Evolutionary conservation across 1,284 basidiomycete genomes (phyloP), one percentile per base, ranked within the genome.

Genomic region (Ganoderma multipileum): DNA sequence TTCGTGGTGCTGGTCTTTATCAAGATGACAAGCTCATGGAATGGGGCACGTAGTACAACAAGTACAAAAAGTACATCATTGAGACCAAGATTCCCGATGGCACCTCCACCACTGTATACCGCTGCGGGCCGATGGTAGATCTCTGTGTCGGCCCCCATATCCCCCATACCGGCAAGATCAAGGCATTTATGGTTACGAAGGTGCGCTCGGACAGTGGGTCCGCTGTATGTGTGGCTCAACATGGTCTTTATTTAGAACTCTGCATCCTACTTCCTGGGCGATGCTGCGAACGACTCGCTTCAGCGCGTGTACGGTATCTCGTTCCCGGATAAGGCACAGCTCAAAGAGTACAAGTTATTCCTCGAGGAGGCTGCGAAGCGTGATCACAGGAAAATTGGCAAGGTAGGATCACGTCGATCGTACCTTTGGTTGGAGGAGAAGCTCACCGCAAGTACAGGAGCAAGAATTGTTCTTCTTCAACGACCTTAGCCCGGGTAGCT

Each of bases 381-480:
- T 11, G 98, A 99, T 81, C 98, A 99, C 79, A 86, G 98, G 65
- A 96, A 96, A 84, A 98, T 98, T 72, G 96, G 94, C 68, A 95
- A 91, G 83, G 91, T 90, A 65, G 62, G 79, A 68, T 11, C 20
- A 14, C 20, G 11, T 33, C 18, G 4, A 33, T 23, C 8, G 11
- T 41, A 20, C n/a, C 3, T 39, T 38, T 63, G 36, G 28, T 57
- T 20, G 64, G 11, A 30, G 39, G 14, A 66, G 61, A 64, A 68
- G 20, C 18, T n/a, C 3, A 11, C 39, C 18, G 26, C 26, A 8
- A 20, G 14, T 71, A 42, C 74, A 91, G 87, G 96, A 99, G 74
- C 97, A 98, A 87, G 98, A 99, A 77, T 84, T 99, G 26, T 99
- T 97, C 87, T 97, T 99, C 86, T 99, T 99, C 89, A 95, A 98